Evolutionary conservation across 306 rosid genomes (phyloP).

Genomic region (Rubus parviflorus): DNA sequence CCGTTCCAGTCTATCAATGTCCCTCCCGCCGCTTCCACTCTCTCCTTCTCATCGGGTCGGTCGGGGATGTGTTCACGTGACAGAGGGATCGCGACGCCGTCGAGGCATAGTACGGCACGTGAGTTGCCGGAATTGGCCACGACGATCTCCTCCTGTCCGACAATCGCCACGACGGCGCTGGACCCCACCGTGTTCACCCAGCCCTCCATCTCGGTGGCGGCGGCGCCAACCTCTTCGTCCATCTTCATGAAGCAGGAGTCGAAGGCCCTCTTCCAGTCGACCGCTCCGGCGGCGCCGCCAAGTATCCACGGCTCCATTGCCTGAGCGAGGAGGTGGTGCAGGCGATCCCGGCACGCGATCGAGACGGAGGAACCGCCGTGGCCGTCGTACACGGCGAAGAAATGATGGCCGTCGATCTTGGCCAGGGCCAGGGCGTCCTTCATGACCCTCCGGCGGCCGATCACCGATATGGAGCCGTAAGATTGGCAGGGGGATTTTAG

Average conservation of each 20-base stretch:
- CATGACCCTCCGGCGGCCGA: slow-evolving; percentile 61
- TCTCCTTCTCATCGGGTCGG: slow-evolving; percentile 55
- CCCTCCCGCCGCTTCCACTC: slow-evolving; percentile 70
- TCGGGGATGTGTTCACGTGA: slow-evolving; percentile 71
- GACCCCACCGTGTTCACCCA: slow-evolving; percentile 43
- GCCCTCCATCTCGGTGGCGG: neutral
- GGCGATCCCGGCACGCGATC: slow-evolving; percentile 53
- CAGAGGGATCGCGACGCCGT: slow-evolving; percentile 49
- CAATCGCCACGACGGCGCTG: slow-evolving; percentile 54
- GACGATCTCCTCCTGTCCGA: slow-evolving; percentile 45
- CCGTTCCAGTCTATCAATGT: slow-evolving; percentile 54
- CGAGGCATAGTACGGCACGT: slow-evolving; percentile 53
- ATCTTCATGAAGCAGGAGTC: slow-evolving; percentile 50
- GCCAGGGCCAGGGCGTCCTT: slow-evolving; percentile 52
- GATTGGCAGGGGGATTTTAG: slow-evolving; percentile 7
- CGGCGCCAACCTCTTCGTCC: slow-evolving; percentile 47
- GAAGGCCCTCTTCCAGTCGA: slow-evolving; percentile 55
- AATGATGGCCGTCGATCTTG: slow-evolving; percentile 24
- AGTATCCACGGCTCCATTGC: slow-evolving; percentile 23
- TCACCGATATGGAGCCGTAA: slow-evolving; percentile 56
- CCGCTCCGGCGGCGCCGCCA: neutral
- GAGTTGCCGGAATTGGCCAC: slow-evolving; percentile 73
- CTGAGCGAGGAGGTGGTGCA: slow-evolving; percentile 53
- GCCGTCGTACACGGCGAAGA: slow-evolving; percentile 66
- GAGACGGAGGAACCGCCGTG: slow-evolving; percentile 61